These are phyloP conservation scores for Ceriops zippeliana DNA, from an alignment of 345 rosid genomes.

Conservation along the genomic window DNA sequence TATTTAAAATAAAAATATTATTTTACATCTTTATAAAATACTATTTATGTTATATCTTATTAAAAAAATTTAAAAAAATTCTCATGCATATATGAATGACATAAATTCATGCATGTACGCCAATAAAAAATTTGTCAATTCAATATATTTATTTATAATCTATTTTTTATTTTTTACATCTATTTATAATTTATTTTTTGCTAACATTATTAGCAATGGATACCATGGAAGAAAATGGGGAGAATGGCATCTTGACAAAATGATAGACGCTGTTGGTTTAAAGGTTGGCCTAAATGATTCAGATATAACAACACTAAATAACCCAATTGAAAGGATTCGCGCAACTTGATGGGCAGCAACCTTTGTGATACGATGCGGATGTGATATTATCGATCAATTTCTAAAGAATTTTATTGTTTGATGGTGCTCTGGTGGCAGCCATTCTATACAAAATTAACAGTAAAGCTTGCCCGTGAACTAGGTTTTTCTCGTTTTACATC, in stretches of 20 bases:
- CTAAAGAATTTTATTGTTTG: not conserved
- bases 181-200: not conserved
- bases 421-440: not conserved
- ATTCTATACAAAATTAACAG: too few relatives aligned
- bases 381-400: too few relatives aligned
- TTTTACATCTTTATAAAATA: too few relatives aligned
- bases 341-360: not conserved
- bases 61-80: too few relatives aligned
- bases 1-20: too few relatives aligned
- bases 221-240: not conserved
- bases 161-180: too few relatives aligned
- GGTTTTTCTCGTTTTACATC: too few relatives aligned
- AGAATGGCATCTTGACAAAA: not conserved
- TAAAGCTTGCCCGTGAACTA: too few relatives aligned
- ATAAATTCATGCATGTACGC: too few relatives aligned
- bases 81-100: too few relatives aligned
- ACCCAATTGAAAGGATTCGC: not conserved
- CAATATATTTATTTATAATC: too few relatives aligned
- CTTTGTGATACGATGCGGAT: not conserved
- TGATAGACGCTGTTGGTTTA: not conserved
- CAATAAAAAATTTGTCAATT: not conserved
- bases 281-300: constrained; percentile 12
- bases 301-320: not conserved
- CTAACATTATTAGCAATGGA: not conserved
- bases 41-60: too few relatives aligned